Conservation (phyloP, 257 asterid genomes). For the Verbena officinalis region DNA sequence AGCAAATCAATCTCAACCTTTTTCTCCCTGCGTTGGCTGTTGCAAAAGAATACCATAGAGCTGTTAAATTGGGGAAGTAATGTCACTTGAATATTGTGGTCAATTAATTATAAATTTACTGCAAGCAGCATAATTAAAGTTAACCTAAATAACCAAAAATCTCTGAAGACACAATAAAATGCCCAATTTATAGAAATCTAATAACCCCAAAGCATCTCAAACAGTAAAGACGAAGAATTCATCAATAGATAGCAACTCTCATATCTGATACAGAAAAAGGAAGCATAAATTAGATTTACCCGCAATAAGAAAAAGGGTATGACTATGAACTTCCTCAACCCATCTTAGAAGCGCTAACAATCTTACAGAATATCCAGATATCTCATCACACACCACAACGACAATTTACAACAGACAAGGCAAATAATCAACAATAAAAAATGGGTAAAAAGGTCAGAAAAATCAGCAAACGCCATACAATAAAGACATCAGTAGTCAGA, state of each 20-base stretch:
- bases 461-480: background rate
- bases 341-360: background rate
- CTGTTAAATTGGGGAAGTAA: constrained; percentile 26
- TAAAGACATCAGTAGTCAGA: background rate
- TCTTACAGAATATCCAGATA: background rate
- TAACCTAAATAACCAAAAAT: constrained; percentile 2
- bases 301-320: constrained; percentile 8
- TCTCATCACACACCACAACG: constrained; percentile 14
- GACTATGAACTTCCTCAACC: constrained; percentile 7
- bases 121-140: background rate
- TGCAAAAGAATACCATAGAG: constrained; percentile 15
- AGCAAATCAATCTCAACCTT: background rate
- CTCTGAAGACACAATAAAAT: constrained; percentile 1
- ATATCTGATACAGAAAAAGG: background rate
- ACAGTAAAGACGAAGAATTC: constrained; percentile 4
- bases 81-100: constrained; percentile 1
- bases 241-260: background rate
- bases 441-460: background rate
- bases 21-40: background rate
- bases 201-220: constrained; percentile 8
- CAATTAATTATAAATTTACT: background rate
- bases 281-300: background rate
- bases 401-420: background rate
- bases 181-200: background rate
- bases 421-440: background rate